phyloP scores from a whole-genome alignment of 2,329 filamentous ascomycete genomes.

The Stachybotrys chlorohalonatus region DNA sequence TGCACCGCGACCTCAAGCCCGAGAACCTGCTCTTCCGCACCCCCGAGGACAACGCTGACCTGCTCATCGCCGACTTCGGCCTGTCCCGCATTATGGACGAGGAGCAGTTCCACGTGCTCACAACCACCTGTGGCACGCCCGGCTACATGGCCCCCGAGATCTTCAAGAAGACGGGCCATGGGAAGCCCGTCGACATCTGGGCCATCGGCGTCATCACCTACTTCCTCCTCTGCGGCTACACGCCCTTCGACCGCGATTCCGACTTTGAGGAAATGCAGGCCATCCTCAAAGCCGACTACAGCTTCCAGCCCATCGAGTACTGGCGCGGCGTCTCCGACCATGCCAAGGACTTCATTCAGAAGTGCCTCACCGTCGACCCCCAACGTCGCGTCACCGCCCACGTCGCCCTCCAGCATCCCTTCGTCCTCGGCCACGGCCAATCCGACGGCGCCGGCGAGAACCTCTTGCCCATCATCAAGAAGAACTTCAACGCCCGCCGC shows the following conservation, averaged over 20 bases:
- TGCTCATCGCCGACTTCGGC: slow-evolving; percentile 95
- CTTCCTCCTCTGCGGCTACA: slow-evolving; percentile 96
- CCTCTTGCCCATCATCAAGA: slow-evolving; percentile 59
- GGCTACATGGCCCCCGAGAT: slow-evolving; percentile 99
- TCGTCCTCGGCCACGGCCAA: slow-evolving; percentile 46
- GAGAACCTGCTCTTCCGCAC: slow-evolving; percentile 96
- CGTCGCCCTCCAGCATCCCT: slow-evolving; percentile 59
- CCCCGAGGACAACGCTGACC: slow-evolving; percentile 93
- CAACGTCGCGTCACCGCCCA: slow-evolving; percentile 84
- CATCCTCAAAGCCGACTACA: slow-evolving; percentile 93
- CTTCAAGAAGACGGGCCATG: slow-evolving; percentile 96
- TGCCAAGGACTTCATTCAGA: slow-evolving; percentile 85
- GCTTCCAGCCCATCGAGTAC: slow-evolving; percentile 88
- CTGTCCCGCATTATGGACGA: slow-evolving; percentile 97
- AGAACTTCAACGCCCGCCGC: slow-evolving; percentile 64
- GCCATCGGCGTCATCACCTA: slow-evolving; percentile 98
- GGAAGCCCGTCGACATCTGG: slow-evolving; percentile 97
- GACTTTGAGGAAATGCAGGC: slow-evolving; percentile 99
- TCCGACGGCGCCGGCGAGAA: slow-evolving; percentile 46
- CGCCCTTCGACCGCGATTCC: slow-evolving; percentile 92
- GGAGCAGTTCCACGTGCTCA: slow-evolving; percentile 94
- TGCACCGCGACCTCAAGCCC: slow-evolving; percentile 94
- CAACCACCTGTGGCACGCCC: slow-evolving; percentile 93
- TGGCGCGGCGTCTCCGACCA: slow-evolving; percentile 86
- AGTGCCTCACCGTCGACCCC: slow-evolving; percentile 86